Conservation (phyloP, 257 asterid genomes). For the Cruciata laevipes region DNA sequence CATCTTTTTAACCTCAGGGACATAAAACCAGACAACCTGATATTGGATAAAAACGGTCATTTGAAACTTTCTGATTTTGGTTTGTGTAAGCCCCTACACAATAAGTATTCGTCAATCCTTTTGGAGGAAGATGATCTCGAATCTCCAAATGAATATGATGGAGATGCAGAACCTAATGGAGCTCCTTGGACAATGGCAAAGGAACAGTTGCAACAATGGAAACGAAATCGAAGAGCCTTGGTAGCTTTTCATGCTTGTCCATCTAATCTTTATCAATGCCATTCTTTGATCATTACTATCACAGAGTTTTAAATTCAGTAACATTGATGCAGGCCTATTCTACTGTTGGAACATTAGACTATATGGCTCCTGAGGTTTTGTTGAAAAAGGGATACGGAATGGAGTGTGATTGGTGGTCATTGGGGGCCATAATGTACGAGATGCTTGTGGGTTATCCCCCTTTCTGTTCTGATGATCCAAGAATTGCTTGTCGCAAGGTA, state of each 20-base stretch:
- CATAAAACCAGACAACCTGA: conserved; percentile 92
- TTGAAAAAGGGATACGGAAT: conserved; percentile 92
- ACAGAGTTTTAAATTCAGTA: background rate
- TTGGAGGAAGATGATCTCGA: conserved; percentile 76
- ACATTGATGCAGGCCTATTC: conserved; percentile 68
- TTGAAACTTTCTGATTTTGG: conserved; percentile 96
- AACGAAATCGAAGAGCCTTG: conserved; percentile 89
- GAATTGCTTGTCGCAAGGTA: conserved; percentile 99
- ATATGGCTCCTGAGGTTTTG: conserved; percentile 96
- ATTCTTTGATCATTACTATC: background rate
- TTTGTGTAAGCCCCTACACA: conserved; percentile 52
- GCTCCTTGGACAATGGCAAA: conserved; percentile 95
- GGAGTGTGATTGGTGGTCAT: conserved; percentile 99
- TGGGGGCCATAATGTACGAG: conserved; percentile 90
- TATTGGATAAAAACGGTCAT: conserved; percentile 87
- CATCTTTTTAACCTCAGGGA: conserved; percentile 50
- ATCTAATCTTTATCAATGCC: background rate
- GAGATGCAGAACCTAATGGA: conserved; percentile 28
- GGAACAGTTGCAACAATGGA: conserved; percentile 94
- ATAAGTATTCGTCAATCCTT: conserved; percentile 65
- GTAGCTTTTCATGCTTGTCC: conserved; percentile 28
- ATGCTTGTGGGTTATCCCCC: conserved; percentile 97
- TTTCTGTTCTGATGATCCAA: conserved; percentile 94
- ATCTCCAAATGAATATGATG: conserved; percentile 42
- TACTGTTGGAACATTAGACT: conserved; percentile 95